phyloP scores from a whole-genome alignment of 331 rosid species.

The Ulmus americana region DNA sequence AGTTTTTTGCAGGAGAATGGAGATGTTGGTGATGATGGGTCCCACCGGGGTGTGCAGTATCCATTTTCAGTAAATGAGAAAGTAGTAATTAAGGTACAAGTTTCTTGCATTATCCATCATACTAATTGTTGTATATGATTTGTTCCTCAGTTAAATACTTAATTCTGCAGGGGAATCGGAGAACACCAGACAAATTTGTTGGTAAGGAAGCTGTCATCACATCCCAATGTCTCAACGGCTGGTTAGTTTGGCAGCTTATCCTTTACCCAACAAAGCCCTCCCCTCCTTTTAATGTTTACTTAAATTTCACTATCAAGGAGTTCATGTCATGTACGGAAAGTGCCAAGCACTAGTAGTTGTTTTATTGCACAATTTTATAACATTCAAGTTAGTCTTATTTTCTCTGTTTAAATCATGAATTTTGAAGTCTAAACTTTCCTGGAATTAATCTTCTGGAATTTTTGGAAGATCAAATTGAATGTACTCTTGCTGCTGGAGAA shows the following conservation, averaged over 20 bases:
- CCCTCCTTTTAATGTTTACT: conserved; percentile 13
- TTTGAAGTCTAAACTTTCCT: too few species aligned
- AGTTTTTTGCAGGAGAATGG: conserved; percentile 63
- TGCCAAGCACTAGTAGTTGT: too few species aligned
- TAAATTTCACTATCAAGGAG: too few species aligned
- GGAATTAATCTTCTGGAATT: too few species aligned
- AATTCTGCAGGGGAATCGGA: conserved; percentile 74
- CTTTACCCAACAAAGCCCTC: too few species aligned
- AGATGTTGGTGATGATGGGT: conserved; percentile 56
- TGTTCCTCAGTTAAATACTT: conserved; percentile 10
- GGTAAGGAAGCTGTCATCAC: conserved; percentile 99
- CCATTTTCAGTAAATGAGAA: conserved; percentile 93
- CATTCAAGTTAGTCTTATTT: too few species aligned
- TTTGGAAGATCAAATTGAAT: too few species aligned
- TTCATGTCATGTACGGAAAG: too few species aligned
- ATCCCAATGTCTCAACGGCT: conserved; percentile 99
- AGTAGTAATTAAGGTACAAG: conserved; percentile 77
- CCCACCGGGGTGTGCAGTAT: conserved; percentile 75
- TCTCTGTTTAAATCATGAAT: too few species aligned
- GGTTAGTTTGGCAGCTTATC: conserved; percentile 46
- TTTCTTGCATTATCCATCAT: conserved; percentile 15
- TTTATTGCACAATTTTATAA: too few species aligned
- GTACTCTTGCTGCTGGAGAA: too few species aligned
- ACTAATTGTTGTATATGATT: background rate
- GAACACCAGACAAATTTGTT: conserved; percentile 97